These are phyloP conservation scores for Nitzschia inconspicua DNA, from an alignment of 108 stramenopile genomes.

Conservation along the genomic window DNA sequence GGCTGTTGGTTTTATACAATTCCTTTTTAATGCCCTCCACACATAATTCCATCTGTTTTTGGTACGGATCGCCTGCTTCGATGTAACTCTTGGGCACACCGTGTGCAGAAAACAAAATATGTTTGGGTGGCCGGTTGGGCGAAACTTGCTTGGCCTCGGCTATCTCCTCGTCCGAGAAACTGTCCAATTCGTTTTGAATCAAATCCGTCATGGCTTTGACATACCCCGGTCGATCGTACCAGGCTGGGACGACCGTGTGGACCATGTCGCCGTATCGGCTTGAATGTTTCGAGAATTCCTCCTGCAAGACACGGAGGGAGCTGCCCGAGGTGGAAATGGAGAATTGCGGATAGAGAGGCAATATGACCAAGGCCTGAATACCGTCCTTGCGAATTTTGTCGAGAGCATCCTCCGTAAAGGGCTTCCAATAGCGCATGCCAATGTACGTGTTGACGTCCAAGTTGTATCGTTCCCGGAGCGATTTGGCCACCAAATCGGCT, in stretches of 20 bases:
- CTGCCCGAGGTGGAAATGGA: conserved; percentile 93
- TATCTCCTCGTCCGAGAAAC: conserved; percentile 77
- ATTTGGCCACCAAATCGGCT: conserved; percentile 63
- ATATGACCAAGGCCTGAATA: conserved; percentile 84
- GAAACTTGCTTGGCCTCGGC: conserved; percentile 49
- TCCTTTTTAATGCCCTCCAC: conserved; percentile 55
- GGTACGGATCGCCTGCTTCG: conserved; percentile 96
- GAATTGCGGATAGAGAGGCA: conserved; percentile 98
- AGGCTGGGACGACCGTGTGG: conserved; percentile 94
- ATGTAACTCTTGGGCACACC: conserved; percentile 97
- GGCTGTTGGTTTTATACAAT: conserved; percentile 37
- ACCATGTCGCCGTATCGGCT: conserved; percentile 71
- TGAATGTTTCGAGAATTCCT: conserved; percentile 76
- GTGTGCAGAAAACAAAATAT: conserved; percentile 96
- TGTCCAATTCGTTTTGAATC: conserved; percentile 80
- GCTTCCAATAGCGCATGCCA: conserved; percentile 99
- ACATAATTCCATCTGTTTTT: conserved; percentile 88
- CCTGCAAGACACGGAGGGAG: conserved; percentile 89
- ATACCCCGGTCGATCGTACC: conserved; percentile 96
- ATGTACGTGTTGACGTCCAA: conserved; percentile 88
- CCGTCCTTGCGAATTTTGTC: conserved; percentile 76
- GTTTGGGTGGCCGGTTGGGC: conserved; percentile 44
- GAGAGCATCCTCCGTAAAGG: conserved; percentile 94
- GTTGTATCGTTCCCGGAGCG: conserved; percentile 51
- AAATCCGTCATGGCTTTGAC: conserved; percentile 78